Percentiles rank a stretch among this genome's conserved stretches.
These are phyloP conservation scores for Gentiana macrophylla DNA, from an alignment of 257 asterid species.

Conservation along the genomic window DNA sequence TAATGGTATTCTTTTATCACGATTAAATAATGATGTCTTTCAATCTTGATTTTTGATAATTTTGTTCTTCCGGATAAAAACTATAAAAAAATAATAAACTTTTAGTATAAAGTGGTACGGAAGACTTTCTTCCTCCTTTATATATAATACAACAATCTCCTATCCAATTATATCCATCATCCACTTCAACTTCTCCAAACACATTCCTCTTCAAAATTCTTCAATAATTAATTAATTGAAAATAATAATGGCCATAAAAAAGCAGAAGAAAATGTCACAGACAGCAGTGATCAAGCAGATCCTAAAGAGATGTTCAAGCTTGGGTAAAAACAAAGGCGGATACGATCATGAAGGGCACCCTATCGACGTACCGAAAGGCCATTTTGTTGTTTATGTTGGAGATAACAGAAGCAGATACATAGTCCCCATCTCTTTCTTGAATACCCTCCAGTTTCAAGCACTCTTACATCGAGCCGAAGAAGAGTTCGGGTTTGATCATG, in stretches of 20 bases:
- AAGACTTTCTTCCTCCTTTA: slow-evolving; percentile 3
- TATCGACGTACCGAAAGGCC: slow-evolving; percentile 27
- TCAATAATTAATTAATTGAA: not conserved
- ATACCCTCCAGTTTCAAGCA: slow-evolving; percentile 18
- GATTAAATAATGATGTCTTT: too few relatives aligned
- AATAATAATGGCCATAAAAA: slow-evolving; percentile 26
- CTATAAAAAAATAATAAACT: too few relatives aligned
- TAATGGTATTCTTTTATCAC: too few relatives aligned
- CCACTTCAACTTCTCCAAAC: not conserved
- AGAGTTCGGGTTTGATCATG: slow-evolving; percentile 30
- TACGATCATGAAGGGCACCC: slow-evolving; percentile 29
- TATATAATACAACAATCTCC: slow-evolving; percentile 5
- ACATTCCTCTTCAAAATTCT: too few relatives aligned
- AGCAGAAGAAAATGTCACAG: slow-evolving; percentile 30
- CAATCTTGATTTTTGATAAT: too few relatives aligned
- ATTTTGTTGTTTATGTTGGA: slow-evolving; percentile 31
- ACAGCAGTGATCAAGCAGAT: slow-evolving; percentile 32
- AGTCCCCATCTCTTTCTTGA: slow-evolving; percentile 26
- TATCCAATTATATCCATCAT: slow-evolving; percentile 25
- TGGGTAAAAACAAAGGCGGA: slow-evolving; percentile 25
- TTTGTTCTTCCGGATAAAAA: too few relatives aligned
- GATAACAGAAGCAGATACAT: slow-evolving; percentile 24
- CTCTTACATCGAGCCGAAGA: slow-evolving; percentile 28
- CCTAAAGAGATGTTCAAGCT: slow-evolving; percentile 35
- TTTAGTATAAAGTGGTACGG: too few relatives aligned